These are phyloP conservation scores for Hygrophorus russula DNA, from an alignment of 768 basidiomycete genomes.

Conservation along the genomic window DNA sequence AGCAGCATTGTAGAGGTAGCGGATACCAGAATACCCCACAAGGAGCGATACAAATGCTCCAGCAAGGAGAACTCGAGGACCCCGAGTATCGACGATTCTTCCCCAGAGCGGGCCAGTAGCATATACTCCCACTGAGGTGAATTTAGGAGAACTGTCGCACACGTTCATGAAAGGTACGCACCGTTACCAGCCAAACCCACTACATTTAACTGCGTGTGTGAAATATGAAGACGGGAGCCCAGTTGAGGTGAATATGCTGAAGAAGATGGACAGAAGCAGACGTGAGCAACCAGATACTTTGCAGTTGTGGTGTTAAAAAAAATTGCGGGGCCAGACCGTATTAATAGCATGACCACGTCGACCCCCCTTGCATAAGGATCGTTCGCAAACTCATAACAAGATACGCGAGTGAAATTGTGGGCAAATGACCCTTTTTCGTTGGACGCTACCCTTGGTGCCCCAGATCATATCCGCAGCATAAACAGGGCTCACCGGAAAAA, in stretches of 20 bases:
- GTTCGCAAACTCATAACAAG: too few relatives aligned
- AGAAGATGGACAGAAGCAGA: neutral
- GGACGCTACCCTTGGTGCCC: too few relatives aligned
- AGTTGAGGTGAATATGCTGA: constrained; percentile 83
- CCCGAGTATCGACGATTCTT: constrained; percentile 60
- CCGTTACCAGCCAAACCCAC: constrained; percentile 74
- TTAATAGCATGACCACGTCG: too few relatives aligned
- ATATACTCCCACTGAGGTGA: constrained; percentile 54
- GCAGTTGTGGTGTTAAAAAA: too few relatives aligned
- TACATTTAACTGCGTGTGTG: constrained; percentile 74
- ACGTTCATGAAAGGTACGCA: constrained; percentile 21
- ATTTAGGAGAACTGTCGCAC: neutral
- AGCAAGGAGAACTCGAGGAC: constrained; percentile 58
- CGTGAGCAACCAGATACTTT: too few relatives aligned
- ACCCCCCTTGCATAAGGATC: too few relatives aligned
- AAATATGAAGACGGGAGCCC: constrained; percentile 59
- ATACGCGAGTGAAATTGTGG: too few relatives aligned
- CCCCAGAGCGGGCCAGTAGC: constrained; percentile 71
- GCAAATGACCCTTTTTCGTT: too few relatives aligned
- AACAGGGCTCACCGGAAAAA: constrained; percentile 28
- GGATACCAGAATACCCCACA: constrained; percentile 67
- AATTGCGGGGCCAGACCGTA: too few relatives aligned
- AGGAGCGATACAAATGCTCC: constrained; percentile 50
- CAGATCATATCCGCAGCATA: too few relatives aligned
- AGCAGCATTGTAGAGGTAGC: constrained; percentile 51